Evolutionary conservation across 441 rosid genomes (phyloP).

Genomic region (Capsella rubella): DNA sequence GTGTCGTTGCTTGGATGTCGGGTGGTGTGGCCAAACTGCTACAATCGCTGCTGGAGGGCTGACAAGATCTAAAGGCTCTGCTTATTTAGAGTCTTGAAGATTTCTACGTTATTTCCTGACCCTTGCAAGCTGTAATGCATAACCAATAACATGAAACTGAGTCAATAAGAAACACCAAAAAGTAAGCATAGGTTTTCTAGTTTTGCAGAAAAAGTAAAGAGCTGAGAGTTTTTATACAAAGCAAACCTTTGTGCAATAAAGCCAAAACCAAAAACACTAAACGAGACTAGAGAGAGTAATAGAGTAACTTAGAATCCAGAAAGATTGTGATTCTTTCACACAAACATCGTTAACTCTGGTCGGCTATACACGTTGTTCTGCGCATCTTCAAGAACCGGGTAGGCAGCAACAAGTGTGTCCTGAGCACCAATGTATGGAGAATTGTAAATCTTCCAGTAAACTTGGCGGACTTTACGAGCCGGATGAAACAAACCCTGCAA

Average conservation of each 20-base stretch:
- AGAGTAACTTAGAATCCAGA: constrained; percentile 1
- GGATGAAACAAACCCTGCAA: constrained; percentile 98
- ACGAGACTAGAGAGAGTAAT: background rate
- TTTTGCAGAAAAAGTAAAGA: background rate
- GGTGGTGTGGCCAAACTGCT: constrained; percentile 67
- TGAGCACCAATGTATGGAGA: constrained; percentile 90
- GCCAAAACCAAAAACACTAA: constrained; percentile 23
- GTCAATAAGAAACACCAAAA: constrained; percentile 10
- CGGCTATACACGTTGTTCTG: constrained; percentile 77
- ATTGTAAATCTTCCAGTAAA: constrained; percentile 98
- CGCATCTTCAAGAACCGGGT: constrained; percentile 81
- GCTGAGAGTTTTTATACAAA: constrained; percentile 27
- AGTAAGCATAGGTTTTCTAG: constrained; percentile 6
- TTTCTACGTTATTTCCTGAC: background rate
- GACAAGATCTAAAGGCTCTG: background rate
- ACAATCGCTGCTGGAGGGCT: constrained; percentile 46
- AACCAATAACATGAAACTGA: constrained; percentile 1
- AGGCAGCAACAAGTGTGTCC: constrained; percentile 93
- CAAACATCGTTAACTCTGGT: constrained; percentile 86
- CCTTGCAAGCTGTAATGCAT: constrained; percentile 22
- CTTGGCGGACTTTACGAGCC: constrained; percentile 94
- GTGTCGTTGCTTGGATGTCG: constrained; percentile 86
- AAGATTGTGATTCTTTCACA: constrained; percentile 46
- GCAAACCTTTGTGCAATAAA: constrained; percentile 34
- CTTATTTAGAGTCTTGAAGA: background rate